A percentile compares a stretch with the other conserved stretches of the same genome.
phyloP scores from a whole-genome alignment of 495 filamentous ascomycete genomes.

The Emericellopsis terricola region DNA sequence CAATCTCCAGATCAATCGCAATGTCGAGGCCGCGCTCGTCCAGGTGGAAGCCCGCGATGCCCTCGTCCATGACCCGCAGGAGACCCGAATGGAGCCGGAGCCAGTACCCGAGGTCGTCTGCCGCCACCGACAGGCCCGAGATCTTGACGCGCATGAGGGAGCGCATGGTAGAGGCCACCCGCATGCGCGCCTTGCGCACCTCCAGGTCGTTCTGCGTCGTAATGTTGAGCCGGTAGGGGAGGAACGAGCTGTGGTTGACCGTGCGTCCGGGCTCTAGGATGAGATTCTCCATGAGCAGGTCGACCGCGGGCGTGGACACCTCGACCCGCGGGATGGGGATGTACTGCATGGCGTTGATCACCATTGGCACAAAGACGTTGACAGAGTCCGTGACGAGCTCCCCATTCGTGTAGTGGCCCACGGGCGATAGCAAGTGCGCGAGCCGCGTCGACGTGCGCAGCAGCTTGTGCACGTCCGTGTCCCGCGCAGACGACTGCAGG shows the following conservation, averaged over 20 bases:
- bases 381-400: constrained; percentile 57
- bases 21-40: constrained; percentile 80
- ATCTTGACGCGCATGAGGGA: constrained; percentile 59
- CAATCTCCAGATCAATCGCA: constrained; percentile 64
- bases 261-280: constrained; percentile 78
- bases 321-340: constrained; percentile 80
- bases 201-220: constrained; percentile 76
- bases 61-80: constrained; percentile 55
- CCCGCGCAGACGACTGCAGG: constrained; percentile 45
- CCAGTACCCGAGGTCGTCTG: constrained; percentile 73
- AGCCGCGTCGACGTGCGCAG: constrained; percentile 44
- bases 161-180: constrained; percentile 44
- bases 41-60: constrained; percentile 67
- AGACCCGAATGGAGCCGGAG: constrained; percentile 45
- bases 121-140: constrained; percentile 62
- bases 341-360: constrained; percentile 62
- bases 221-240: constrained; percentile 65
- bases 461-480: constrained; percentile 51
- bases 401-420: constrained; percentile 32
- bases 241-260: constrained; percentile 73
- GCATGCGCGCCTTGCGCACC: constrained; percentile 60
- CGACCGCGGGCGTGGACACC: constrained; percentile 62
- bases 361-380: constrained; percentile 62
- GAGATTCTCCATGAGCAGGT: constrained; percentile 76
- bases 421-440: constrained; percentile 44